Evolutionary conservation across 2,329 filamentous ascomycete genomes (phyloP), one percentile per base, ranked within the genome.

Genomic region (Plenodomus tracheiphilus): DNA sequence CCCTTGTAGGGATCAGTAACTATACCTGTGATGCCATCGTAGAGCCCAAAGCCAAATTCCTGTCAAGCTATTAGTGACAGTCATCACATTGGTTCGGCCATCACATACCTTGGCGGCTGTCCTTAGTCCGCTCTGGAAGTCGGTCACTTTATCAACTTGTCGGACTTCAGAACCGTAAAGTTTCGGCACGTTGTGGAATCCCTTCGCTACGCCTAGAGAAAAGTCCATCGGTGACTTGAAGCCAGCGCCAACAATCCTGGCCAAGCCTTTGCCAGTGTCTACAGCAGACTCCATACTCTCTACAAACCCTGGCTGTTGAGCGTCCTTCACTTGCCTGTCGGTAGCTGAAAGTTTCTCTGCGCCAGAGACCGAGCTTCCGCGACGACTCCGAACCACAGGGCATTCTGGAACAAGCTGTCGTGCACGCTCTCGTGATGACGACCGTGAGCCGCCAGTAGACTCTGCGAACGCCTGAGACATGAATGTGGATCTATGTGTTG

Each of bases 181-280:
- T 58, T 84, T 86, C 0, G 92, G 91, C 5, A 89, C 87, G 61
- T 96, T 96, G 66, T 93, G 87, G 68, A 96, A 95, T 0, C 92
- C 92, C 69, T 88, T 88, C 0, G 91, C 88, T 32, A 96, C 74
- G 1, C 88, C 88, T 36, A 96, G 74, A 35, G 89, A 89, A 55
- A 96, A 87, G 68, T 96, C 90, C 80, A 94, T 87, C 0, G 91
- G 92, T 1, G 87, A 86, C 60, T 88, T 89, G 50, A 93, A 78
- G 4, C 88, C 84, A n/a, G 88, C 85, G 10, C 81, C 81, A 4
- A 92, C 83, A 40, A 94, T 86, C n/a, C 85, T 83, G 18, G 83
- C 81, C 30, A 91, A 81, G 1, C 86, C 85, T 58, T 84, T 86
- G 1, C 84, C 81, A 7, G 88, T 85, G 39, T 82, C 83, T 11